Percentiles rank a stretch among this genome's conserved stretches.
phyloP scores from a whole-genome alignment of 2,329 filamentous ascomycete species.

The Cephalotrichum gorgonifer region DNA sequence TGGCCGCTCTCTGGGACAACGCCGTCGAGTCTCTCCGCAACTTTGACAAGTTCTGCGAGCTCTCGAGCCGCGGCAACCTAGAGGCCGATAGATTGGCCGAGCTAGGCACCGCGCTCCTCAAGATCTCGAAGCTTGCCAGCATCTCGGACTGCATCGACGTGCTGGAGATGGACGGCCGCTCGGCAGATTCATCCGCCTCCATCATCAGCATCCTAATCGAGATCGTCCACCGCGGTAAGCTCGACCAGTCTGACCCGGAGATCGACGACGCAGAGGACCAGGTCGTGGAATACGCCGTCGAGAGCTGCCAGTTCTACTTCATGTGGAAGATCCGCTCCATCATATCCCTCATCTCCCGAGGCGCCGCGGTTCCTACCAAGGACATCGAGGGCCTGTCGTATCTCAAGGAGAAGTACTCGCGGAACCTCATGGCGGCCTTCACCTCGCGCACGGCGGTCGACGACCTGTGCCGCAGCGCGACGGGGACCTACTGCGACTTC shows the following conservation, averaged over 20 bases:
- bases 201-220: conserved; percentile 61
- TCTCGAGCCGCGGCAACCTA: conserved; percentile 62
- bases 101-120: conserved; percentile 63
- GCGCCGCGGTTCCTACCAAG: conserved; percentile 42
- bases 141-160: conserved; percentile 69
- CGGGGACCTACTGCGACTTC: conserved; percentile 70
- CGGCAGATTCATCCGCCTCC: conserved; percentile 34
- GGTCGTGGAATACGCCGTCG: conserved; percentile 65
- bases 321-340: conserved; percentile 77
- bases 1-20: conserved; percentile 80
- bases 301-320: conserved; percentile 76
- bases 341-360: conserved; percentile 41
- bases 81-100: conserved; percentile 54
- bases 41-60: conserved; percentile 59
- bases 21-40: conserved; percentile 62
- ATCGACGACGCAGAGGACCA: conserved; percentile 71
- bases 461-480: conserved; percentile 64
- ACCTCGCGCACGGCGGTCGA: conserved; percentile 63
- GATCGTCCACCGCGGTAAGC: conserved; percentile 64
- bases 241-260: conserved; percentile 57
- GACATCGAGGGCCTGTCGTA: conserved; percentile 51
- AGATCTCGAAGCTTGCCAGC: conserved; percentile 70
- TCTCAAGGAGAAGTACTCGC: conserved; percentile 46
- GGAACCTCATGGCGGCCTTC: conserved; percentile 56
- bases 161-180: conserved; percentile 53